Evolutionary conservation across 2,329 filamentous ascomycete genomes (phyloP).

Genomic region (Penicillium digitatum): DNA sequence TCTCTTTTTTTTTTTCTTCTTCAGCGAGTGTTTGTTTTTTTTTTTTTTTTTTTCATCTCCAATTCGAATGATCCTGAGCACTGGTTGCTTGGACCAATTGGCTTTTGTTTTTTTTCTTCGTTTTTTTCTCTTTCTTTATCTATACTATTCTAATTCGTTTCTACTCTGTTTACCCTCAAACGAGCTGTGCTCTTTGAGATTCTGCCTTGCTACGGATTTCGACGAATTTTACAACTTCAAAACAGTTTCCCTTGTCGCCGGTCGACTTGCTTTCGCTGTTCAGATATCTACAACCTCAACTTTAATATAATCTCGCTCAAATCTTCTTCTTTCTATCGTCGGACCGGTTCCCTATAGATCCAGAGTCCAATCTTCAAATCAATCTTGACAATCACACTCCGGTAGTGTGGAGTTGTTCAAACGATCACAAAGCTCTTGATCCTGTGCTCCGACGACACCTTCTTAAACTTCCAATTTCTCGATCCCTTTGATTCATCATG

Average conservation of each 20-base stretch:
- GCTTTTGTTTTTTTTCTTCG: too few relatives aligned
- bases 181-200: constrained; percentile 22
- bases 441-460: constrained; percentile 23
- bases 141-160: constrained; percentile 33
- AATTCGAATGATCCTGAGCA: constrained; percentile 46
- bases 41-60: constrained; percentile 39
- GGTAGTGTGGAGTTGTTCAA: constrained; percentile 27
- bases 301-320: constrained; percentile 30
- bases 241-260: constrained; percentile 29
- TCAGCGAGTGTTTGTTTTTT: constrained; percentile 58
- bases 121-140: constrained; percentile 49
- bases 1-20: constrained; percentile 48
- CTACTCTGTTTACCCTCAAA: constrained; percentile 8
- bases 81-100: constrained; percentile 42
- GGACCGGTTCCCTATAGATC: constrained; percentile 30
- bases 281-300: constrained; percentile 26
- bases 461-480: constrained; percentile 13
- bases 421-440: constrained; percentile 21
- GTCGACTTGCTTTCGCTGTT: constrained; percentile 31
- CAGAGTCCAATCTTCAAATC: constrained; percentile 12
- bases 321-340: constrained; percentile 28
- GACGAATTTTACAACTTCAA: constrained; percentile 26
- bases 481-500: constrained; percentile 51
- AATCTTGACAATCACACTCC: constrained; percentile 20
- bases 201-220: constrained; percentile 25